Base-by-base conservation (phyloP, 2,329 filamentous ascomycete genomes). In the Cladophialophora yegresii region DNA sequence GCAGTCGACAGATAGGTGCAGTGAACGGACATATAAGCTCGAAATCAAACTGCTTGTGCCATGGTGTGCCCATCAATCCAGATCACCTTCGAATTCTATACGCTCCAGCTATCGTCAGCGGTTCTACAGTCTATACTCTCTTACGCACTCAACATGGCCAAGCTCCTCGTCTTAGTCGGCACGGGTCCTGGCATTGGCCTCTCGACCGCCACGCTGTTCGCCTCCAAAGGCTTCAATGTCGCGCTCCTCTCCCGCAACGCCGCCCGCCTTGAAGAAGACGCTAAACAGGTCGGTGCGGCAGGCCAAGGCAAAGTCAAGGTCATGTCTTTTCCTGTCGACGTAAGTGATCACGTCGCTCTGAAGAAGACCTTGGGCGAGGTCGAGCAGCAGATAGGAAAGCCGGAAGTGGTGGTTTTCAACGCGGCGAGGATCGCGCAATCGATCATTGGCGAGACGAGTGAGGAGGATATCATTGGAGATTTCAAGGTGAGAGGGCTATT, bases 351-450 rank as follows among this genome's bases (percentile, higher is more conserved):
- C 40, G 36, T 45, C 20, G 40, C 58, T 4, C 54, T 65, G 28
- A 54, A 43, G 16, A 26, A 32, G 20, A 59, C 63, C 6, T 30
- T 65, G 13, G 43, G 58, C n/a, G 51, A 62, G 26, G 63, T 65
- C n/a, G 54, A 58, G 28, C 22, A 16, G 10, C 45, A 61, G 0
- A 28, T 65, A 8, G 63, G 63, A 8, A 12, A 47, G 49, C 63
- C 63, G 28, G 63, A 65, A 54, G 54, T 65, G 13, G 58, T 65
- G 5, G 53, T 53, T 54, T 65, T 58, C 59, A 65, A 65, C 36
- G 63, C 63, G 1, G 63, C 63, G 13, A 57, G 59, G 13, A 59
- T 65, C 13, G 22, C 16, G 13, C 54, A 59, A 3, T 30, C 40
- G 4, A 49, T 43, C 28, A 56, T 65, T 59, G 63, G 59, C 2